Evolutionary conservation across 2,329 filamentous ascomycete species (phyloP), one percentile per base, ranked within the genome.

Genomic region (Penicillium sp.): DNA sequence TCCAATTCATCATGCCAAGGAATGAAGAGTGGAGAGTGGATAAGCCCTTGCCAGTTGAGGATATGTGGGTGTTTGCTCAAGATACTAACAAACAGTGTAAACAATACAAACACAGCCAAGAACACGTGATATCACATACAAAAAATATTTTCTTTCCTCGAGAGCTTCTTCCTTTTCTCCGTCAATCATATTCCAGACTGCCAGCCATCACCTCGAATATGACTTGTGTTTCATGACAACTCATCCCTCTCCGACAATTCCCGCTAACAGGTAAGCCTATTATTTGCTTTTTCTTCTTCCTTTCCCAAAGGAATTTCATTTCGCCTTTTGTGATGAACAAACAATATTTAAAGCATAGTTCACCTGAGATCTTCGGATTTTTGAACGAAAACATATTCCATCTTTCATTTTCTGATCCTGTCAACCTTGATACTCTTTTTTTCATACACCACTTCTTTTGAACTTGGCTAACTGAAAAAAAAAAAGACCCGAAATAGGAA

Each of bases 1-100:
- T 77, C 76, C 76, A 78, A 53, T 78, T 78, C 76, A 78, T 78
- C 14, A 42, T 48, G 53, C 38, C 49, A 45, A 39, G 42, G 42
- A 39, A 40, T 52, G 20, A 9, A 35, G 10, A 32, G 45, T 53
- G 42, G 32, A 31, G 50, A 47, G 34, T 32, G 26, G 50, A 32
- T 49, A 38, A 39, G 31, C 9, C 20, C 14, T 13, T 9, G 40
- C 26, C 24, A 34, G 31, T 20, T 22, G 47, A 29, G 13, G 35
- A 32, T 22, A 32, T 22, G 18, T 31, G n/a, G 14, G 14, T 29
- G 46, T 38, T 44, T 54, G 35, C 24, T 47, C 18, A 4, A 4
- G 22, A 18, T 16, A 5, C 11, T 37, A 11, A 1, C 45, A 54
- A 49, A 48, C 35, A 49, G 37, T 29, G 26, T 39, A 62, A 62